Conservation (phyloP, 306 rosid genomes). For the Chamaecrista fasciculata region DNA sequence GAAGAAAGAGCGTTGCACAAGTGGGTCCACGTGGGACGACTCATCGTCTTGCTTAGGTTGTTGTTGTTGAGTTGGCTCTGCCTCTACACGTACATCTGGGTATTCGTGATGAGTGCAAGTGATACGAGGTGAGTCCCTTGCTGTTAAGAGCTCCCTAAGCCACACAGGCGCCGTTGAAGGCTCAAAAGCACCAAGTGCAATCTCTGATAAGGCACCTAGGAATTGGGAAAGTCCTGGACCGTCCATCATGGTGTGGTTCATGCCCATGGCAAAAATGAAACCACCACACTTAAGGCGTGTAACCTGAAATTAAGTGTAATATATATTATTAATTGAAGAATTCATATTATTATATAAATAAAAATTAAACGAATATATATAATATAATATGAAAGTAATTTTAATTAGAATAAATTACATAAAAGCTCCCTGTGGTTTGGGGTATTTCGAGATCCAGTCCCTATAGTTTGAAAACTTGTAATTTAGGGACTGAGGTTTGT, state of each 20-base stretch:
- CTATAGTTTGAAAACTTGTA: too few species aligned
- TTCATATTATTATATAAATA: too few species aligned
- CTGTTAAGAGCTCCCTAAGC: neutral
- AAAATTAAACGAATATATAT: too few species aligned
- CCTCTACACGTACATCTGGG: neutral
- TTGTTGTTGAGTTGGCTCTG: too few species aligned
- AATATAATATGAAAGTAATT: too few species aligned
- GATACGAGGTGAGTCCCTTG: neutral
- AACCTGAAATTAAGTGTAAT: neutral
- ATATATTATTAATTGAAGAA: too few species aligned
- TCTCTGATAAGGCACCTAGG: neutral
- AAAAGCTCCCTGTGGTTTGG: too few species aligned
- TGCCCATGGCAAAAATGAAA: neutral
- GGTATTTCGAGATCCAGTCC: too few species aligned
- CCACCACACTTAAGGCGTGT: constrained; percentile 4
- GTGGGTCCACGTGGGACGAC: neutral
- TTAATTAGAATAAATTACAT: too few species aligned
- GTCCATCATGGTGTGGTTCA: neutral
- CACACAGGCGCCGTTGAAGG: neutral
- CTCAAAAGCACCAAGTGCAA: neutral
- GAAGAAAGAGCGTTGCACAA: neutral
- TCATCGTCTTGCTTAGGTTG: too few species aligned
- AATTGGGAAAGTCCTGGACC: neutral
- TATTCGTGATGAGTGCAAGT: neutral
- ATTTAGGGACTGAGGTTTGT: too few species aligned